A percentile compares a stretch with the other conserved stretches of the same genome.
phyloP scores from a whole-genome alignment of 139 green algal genomes.

The Chlamydomonas incerta region DNA sequence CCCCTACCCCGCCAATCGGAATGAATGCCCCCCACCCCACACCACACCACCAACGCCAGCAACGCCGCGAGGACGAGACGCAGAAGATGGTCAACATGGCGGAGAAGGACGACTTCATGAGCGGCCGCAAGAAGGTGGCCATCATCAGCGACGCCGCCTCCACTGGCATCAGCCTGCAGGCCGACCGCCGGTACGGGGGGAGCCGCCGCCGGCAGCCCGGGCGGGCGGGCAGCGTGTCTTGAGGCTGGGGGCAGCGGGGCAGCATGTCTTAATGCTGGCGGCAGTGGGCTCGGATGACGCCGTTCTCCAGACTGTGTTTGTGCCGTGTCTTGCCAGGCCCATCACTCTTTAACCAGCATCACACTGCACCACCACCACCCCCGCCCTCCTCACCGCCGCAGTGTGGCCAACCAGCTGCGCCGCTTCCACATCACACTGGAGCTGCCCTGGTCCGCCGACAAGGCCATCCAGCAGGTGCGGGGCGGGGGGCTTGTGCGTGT shows the following conservation, averaged over 20 bases:
- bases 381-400: not conserved
- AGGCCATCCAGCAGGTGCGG: slow-evolving; percentile 76
- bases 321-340: too few species aligned
- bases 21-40: not conserved
- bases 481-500: too few species aligned
- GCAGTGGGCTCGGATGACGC: too few species aligned
- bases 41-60: not conserved
- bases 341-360: too few species aligned
- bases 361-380: too few species aligned
- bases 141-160: slow-evolving; percentile 84
- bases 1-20: not conserved
- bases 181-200: slow-evolving; percentile 59
- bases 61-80: slow-evolving; percentile 49
- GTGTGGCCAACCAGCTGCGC: slow-evolving; percentile 68
- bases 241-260: not conserved
- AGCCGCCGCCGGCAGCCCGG: not conserved
- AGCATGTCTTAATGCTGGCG: too few species aligned
- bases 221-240: not conserved
- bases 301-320: too few species aligned
- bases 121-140: slow-evolving; percentile 71
- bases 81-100: slow-evolving; percentile 77
- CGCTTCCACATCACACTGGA: slow-evolving; percentile 90
- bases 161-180: slow-evolving; percentile 87
- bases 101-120: slow-evolving; percentile 81
- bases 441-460: slow-evolving; percentile 87